Evolutionary conservation across 2,329 filamentous ascomycete species (phyloP), one percentile per base, ranked within the genome.

Genomic region (Setomelanomma holmii): DNA sequence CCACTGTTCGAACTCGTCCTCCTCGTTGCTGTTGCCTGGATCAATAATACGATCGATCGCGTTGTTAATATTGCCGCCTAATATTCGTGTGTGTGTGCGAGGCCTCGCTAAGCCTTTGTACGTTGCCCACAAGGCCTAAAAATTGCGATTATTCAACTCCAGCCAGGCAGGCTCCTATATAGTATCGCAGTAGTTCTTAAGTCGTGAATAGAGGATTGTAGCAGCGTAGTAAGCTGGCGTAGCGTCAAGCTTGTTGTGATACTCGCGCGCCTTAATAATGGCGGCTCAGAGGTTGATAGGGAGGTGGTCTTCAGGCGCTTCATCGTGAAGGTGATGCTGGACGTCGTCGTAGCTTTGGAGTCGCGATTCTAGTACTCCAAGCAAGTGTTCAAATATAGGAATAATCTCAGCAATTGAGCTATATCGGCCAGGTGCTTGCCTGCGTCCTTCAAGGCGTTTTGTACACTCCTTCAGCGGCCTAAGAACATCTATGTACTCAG

Each of bases 151-250:
- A 11, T 45, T 45, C 2, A 12, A 5, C 17, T 12, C 41, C 5
- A 56, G 24, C 53, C 39, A 56, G 7, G 20, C 17, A 27, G 36
- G 45, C 22, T 41, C 12, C 45, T 30, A 49, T 3, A 2, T 11
- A 3, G 33, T 19, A 20, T 46, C 35, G 42, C 49, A 51, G 23
- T 51, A 51, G 34, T 19, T 7, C 14, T 46, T 46, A 17, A 45
- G 46, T 20, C 21, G 21, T 24, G 36, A 38, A n/a, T 51, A 20
- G 41, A 51, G 42, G 1, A 17, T 22, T n/a, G 14, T 21, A 10
- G 42, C 35, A 23, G 42, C 49, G 30, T 46, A 51, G 42, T 51
- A 46, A 2, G 36, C 42, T 4, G 36, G 38, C 5, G 36, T 16
- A n/a, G n/a, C n/a, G n/a, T n/a, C n/a, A n/a, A n/a, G n/a, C n/a